Base-by-base conservation (phyloP, 257 asterid genomes). In the Plantago major region DNA sequence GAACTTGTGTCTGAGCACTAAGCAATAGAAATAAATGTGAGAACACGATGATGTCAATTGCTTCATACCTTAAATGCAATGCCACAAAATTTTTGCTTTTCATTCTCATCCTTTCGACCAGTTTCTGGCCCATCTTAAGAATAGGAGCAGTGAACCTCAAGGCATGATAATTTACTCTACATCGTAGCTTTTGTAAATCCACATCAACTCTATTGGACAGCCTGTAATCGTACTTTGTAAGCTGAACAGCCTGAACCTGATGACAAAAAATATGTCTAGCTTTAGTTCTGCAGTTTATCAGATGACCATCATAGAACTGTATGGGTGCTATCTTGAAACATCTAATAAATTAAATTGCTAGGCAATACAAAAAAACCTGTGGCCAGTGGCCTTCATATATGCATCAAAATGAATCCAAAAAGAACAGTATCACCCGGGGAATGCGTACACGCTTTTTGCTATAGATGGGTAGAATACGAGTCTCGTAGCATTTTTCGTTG, bases 151-250 rank as follows among this genome's bases (percentile, higher is more conserved):
- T 82, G 68, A 82, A 88, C 66, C 72, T 81, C 77, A 88, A 76
- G 53, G 83, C 91, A 65, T 84, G 94, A 63, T 84, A 88, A 64
- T 88, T 88, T 53, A 76, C 94, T 74, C 94, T 71, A 53, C 96
- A 88, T 71, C 96, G 77, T 65, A 88, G 77, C 63, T 81, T 88
- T 83, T 88, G 96, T 65, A 88, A 56, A 63, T 81, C 78, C 19
- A 46, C 16, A 10, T 66, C 73, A 56, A 88, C 79, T 17, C 72
- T 68, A 69, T 88, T 87, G 10, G 96, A 81, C 48, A 87, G 74
- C 79, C 96, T 82, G 72, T 77, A 87, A 67, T 87, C 96, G 26
- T 81, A 87, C 79, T 87, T 84, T 0, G 78, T 82, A 60, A 88
- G 85, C 78, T 74, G 80, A 70, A 88, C 84, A 38, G 81, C 91